phyloP scores from a whole-genome alignment of 768 basidiomycete genomes.

The Vararia minispora region DNA sequence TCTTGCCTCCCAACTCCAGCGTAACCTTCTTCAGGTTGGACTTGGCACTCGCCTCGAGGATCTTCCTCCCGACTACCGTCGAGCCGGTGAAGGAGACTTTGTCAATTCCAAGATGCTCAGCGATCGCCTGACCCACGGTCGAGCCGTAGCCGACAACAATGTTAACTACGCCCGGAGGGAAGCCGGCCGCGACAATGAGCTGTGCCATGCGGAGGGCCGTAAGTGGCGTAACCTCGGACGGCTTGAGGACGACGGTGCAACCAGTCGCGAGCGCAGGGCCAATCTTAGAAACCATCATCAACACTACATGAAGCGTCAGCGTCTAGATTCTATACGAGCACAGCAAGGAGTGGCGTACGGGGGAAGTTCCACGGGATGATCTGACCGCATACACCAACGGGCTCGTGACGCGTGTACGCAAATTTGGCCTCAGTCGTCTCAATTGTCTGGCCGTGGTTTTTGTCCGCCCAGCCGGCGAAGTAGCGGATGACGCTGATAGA shows the following conservation, averaged over 20 bases:
- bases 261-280: constrained; percentile 56
- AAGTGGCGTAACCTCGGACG: constrained; percentile 55
- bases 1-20: constrained; percentile 67
- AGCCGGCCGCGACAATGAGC: constrained; percentile 44
- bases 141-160: constrained; percentile 44
- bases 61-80: constrained; percentile 49
- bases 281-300: constrained; percentile 51
- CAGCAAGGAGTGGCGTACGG: too few relatives aligned
- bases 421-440: constrained; percentile 43
- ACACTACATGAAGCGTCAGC: constrained; percentile 24
- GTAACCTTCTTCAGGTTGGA: constrained; percentile 62
- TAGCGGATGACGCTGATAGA: constrained; percentile 21
- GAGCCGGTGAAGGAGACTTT: constrained; percentile 70
- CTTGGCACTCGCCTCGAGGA: constrained; percentile 47
- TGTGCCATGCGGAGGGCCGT: constrained; percentile 35
- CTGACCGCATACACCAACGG: constrained; percentile 41
- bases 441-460: constrained; percentile 30
- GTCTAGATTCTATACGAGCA: background rate
- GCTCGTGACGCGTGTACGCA: constrained; percentile 61
- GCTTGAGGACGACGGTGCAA: constrained; percentile 51
- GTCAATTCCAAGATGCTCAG: constrained; percentile 43
- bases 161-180: constrained; percentile 56
- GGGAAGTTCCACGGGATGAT: constrained; percentile 67
- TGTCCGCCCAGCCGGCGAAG: constrained; percentile 55
- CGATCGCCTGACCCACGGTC: constrained; percentile 46